Conservation (phyloP, 2,329 filamentous ascomycete species). For the Fusarium sp. region DNA sequence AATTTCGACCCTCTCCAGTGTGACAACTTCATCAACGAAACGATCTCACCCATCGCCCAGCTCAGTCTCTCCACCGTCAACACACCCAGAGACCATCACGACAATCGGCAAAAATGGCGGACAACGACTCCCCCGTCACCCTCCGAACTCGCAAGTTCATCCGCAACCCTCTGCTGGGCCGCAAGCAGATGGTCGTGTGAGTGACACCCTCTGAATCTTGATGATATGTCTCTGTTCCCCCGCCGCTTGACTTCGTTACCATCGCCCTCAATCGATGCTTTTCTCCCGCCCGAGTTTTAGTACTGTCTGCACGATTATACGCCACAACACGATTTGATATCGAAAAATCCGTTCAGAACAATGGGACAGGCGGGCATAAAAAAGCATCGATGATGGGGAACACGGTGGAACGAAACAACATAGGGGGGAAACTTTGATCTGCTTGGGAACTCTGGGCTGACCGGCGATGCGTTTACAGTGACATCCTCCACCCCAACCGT, state of each 20-base stretch:
- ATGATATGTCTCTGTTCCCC: constrained; percentile 14
- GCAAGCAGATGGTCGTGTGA: constrained; percentile 99
- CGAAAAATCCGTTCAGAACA: constrained; percentile 1
- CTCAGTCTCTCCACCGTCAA: constrained; percentile 48
- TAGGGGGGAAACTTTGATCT: constrained; percentile 7
- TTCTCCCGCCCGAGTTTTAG: constrained; percentile 10
- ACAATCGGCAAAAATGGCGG: constrained; percentile 82
- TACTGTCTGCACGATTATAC: constrained; percentile 10
- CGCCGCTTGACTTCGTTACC: constrained; percentile 4
- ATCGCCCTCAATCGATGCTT: constrained; percentile 27
- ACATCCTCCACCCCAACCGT: constrained; percentile 98
- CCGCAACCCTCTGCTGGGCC: constrained; percentile 97
- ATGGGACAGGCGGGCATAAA: constrained; percentile 20
- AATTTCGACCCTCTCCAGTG: constrained; percentile 49
- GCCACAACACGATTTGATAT: constrained; percentile 18
- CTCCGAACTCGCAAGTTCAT: constrained; percentile 99
- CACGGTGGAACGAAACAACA: not conserved
- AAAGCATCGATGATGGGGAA: constrained; percentile 13
- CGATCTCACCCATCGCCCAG: constrained; percentile 47
- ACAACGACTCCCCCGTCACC: constrained; percentile 80
- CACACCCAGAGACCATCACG: constrained; percentile 50
- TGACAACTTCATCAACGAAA: constrained; percentile 49
- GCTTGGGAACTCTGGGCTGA: constrained; percentile 41
- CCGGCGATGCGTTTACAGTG: constrained; percentile 66
- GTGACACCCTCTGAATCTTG: constrained; percentile 55